Evolutionary conservation across 768 basidiomycete species (phyloP), one percentile per base, ranked within the genome.

Genomic region (Boletus speciosus): DNA sequence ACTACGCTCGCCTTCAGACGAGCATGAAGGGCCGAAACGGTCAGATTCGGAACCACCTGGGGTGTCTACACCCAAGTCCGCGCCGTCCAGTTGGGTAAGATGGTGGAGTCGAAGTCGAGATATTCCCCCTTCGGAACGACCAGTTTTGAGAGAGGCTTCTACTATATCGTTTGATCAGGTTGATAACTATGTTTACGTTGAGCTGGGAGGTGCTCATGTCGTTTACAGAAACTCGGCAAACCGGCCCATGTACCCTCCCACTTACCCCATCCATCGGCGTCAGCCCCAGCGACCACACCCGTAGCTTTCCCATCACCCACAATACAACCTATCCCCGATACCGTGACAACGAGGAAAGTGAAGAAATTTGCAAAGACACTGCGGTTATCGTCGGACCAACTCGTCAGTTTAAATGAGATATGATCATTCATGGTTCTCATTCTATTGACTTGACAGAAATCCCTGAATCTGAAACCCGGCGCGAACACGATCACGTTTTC

Each of bases 401-500:
- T 99, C 39, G 93, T 94, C 61, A 65, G 84, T 63, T 32, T 25
- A 5, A 0, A 45, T 46, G 11, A 32, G 21, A 21, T 29, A n/a
- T 27, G 29, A 32, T 40, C 0, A 1, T 19, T 23, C 8, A 21
- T 38, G 6, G 6, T 14, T 21, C 50, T 59, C 37, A 57, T 25
- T 29, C 25, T 23, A 37, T 32, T 42, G 15, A 1, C 49, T 31
- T 47, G 39, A 37, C 65, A 95, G 93, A 94, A 93, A 90, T 76
- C 80, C 10, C 78, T 98, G 25, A 79, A 90, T 45, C 74, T 98
- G 58, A 90, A 89, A 66, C 77, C 88, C 27, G 96, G 97, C 4
- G 78, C 93, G 2, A 99, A 99, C 64, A 80, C 87, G 2, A 88
- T 98, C 57, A 93, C 94, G 0, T 99, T 98, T 68, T 95, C 94